Evolutionary conservation across 345 rosid genomes (phyloP).

Genomic region (Anacardium occidentale): DNA sequence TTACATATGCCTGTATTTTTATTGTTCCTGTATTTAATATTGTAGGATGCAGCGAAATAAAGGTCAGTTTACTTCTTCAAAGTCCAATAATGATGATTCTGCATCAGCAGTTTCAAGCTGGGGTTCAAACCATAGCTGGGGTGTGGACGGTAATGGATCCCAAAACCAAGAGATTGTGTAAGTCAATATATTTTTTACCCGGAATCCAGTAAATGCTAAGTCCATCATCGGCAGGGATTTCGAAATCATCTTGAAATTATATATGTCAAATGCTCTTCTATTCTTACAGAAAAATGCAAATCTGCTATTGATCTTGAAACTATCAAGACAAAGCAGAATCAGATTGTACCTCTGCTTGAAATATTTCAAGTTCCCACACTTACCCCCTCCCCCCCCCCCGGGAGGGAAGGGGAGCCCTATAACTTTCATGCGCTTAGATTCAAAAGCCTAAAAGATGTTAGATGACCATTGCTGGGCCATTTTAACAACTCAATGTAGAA

Average conservation of each 20-base stretch:
- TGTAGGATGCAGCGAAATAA: slow-evolving; percentile 66
- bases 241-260: not conserved
- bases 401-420: not conserved
- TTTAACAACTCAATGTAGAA: not conserved
- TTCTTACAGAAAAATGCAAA: no score
- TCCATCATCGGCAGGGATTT: not conserved
- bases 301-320: not conserved
- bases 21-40: slow-evolving; percentile 6
- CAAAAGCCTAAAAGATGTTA: not conserved
- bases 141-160: slow-evolving; percentile 44
- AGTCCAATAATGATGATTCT: slow-evolving; percentile 55
- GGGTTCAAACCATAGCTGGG: slow-evolving; percentile 50
- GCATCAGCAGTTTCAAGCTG: slow-evolving; percentile 51
- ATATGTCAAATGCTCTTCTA: not conserved
- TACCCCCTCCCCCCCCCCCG: no score
- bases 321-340: not conserved
- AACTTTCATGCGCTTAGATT: not conserved
- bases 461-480: not conserved
- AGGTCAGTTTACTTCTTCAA: slow-evolving; percentile 63
- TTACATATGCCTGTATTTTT: not conserved
- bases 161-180: slow-evolving; percentile 52
- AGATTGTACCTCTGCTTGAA: not conserved
- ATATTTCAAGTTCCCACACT: not conserved
- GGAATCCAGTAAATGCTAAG: not conserved
- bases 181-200: slow-evolving; percentile 24